Evolutionary conservation across 75 land plant genomes (phyloP).

Genomic region (Pseudotsuga menziesii): DNA sequence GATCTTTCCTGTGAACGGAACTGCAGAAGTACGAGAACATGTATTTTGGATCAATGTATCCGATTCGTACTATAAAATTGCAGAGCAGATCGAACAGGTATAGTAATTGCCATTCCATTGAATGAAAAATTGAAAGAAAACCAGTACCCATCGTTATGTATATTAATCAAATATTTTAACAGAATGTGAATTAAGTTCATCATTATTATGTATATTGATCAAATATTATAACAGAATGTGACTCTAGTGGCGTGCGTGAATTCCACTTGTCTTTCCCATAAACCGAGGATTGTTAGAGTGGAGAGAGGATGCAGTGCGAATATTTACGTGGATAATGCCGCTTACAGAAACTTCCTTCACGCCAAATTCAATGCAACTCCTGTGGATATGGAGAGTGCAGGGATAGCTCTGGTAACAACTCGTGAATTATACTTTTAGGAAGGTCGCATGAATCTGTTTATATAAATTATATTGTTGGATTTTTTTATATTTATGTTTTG

Average conservation of each 20-base stretch:
- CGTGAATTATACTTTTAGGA: background rate
- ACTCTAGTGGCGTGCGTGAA: constrained; percentile 21
- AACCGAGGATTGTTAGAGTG: constrained; percentile 21
- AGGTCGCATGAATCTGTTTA: background rate
- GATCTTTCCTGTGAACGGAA: background rate
- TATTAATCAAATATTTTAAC: background rate
- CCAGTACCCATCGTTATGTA: too few species aligned
- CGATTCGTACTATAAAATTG: background rate
- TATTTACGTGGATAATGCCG: constrained; percentile 29
- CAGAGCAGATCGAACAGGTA: background rate
- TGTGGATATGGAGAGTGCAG: constrained; percentile 40
- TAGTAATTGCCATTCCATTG: too few species aligned
- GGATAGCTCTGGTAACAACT: constrained; percentile 24
- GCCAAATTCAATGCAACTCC: constrained; percentile 19
- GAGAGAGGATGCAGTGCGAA: constrained; percentile 20
- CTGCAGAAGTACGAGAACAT: background rate
- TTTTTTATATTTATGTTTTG: background rate
- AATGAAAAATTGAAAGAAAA: too few species aligned
- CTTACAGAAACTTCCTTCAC: constrained; percentile 23
- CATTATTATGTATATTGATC: too few species aligned
- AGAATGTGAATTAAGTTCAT: too few species aligned
- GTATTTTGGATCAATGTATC: constrained; percentile 6
- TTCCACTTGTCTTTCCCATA: constrained; percentile 20
- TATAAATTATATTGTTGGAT: too few species aligned
- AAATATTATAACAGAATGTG: constrained; percentile 9